phyloP scores from a whole-genome alignment of 805 yeast species.

The Hanseniaspora osmophila region DNA sequence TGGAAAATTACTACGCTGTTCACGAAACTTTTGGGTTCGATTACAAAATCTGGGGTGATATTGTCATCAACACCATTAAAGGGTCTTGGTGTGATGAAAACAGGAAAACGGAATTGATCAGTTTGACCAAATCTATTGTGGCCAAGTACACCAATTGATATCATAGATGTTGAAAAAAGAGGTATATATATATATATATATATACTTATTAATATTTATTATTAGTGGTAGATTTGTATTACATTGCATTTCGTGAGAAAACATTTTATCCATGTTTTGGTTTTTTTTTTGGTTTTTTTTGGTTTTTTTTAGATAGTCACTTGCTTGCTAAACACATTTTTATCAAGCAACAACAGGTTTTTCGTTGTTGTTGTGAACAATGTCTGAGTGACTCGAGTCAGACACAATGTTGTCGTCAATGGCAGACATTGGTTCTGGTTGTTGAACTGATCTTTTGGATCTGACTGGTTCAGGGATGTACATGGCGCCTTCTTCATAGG shows the following conservation, averaged over 20 bases:
- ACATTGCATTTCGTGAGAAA: too few species aligned
- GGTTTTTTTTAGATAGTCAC: too few species aligned
- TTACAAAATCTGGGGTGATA: conserved; percentile 43
- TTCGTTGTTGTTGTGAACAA: neutral
- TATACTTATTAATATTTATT: too few species aligned
- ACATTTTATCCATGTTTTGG: too few species aligned
- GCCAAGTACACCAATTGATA: conserved; percentile 20
- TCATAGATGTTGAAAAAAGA: too few species aligned
- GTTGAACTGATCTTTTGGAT: conserved; percentile 29
- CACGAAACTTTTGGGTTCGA: conserved; percentile 53
- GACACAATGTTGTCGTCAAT: conserved; percentile 25
- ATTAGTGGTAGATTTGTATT: too few species aligned
- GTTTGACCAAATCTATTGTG: conserved; percentile 28
- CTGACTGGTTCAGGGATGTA: conserved; percentile 71
- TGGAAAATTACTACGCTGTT: conserved; percentile 59
- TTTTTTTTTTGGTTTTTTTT: too few species aligned
- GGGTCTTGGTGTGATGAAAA: conserved; percentile 66
- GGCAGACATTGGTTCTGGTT: conserved; percentile 17
- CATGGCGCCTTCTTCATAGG: conserved; percentile 49
- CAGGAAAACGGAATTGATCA: conserved; percentile 33
- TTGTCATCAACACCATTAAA: conserved; percentile 50
- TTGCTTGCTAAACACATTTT: too few species aligned
- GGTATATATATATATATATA: too few species aligned
- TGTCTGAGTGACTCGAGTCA: conserved; percentile 3
- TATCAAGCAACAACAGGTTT: conserved; percentile 1